Percentiles rank a stretch among this genome's conserved stretches.
These are phyloP conservation scores for Eimeria falciformis DNA, from an alignment of 169 alveolate genomes.

Conservation along the genomic window DNA sequence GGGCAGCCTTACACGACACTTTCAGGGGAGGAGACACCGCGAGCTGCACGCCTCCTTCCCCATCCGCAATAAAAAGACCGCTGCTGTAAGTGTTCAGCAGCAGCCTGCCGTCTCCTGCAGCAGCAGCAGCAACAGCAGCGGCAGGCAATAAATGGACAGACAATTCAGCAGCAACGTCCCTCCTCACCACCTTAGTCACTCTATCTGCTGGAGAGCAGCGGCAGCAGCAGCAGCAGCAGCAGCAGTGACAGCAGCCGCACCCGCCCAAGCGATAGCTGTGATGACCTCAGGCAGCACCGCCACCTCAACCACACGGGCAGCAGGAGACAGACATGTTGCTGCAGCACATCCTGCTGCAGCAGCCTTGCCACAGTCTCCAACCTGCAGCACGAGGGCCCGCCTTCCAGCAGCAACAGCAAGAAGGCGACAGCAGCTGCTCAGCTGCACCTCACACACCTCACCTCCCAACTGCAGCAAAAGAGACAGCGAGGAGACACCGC, in stretches of 20 bases:
- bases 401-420: conserved; percentile 57
- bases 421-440: conserved; percentile 56
- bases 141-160: conserved; percentile 8
- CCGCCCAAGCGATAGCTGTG: conserved; percentile 50
- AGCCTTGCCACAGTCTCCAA: conserved; percentile 6
- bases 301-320: background rate
- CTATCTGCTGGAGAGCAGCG: too few relatives aligned
- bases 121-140: conserved; percentile 62
- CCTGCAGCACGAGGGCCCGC: conserved; percentile 48
- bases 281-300: conserved; percentile 40
- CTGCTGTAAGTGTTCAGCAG: conserved; percentile 63
- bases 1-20: background rate
- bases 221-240: conserved; percentile 44
- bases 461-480: conserved; percentile 15
- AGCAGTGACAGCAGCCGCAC: conserved; percentile 41
- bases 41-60: background rate
- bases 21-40: conserved; percentile 25
- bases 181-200: too few relatives aligned
- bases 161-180: background rate
- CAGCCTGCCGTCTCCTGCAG: conserved; percentile 56
- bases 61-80: conserved; percentile 54
- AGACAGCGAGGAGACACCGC: conserved; percentile 6
- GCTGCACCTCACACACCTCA: conserved; percentile 14
- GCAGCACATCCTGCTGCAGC: conserved; percentile 19
- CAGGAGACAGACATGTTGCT: conserved; percentile 22